Percentiles rank a stretch among this genome's conserved stretches.
Evolutionary conservation across 1,284 basidiomycete genomes (phyloP).

Genomic region (Ceratobasidium theobromae): DNA sequence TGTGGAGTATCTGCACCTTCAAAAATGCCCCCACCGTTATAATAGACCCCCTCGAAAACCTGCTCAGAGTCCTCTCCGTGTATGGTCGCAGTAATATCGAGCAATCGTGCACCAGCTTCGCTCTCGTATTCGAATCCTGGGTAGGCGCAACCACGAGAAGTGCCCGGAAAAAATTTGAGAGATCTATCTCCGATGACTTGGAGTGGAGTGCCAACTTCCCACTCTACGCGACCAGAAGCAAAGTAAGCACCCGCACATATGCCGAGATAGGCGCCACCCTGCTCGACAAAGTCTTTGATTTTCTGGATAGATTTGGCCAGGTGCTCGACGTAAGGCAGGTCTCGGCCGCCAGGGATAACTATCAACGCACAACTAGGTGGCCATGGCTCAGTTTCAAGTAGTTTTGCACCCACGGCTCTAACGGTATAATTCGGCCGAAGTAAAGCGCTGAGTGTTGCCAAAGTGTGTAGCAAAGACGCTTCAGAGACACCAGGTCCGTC

Average conservation of each 20-base stretch:
- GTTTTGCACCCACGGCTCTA: conserved; percentile 60
- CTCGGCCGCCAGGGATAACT: conserved; percentile 67
- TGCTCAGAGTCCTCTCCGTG: conserved; percentile 32
- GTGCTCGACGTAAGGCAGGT: conserved; percentile 53
- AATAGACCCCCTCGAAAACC: conserved; percentile 48
- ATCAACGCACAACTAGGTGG: conserved; percentile 69
- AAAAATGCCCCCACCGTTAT: conserved; percentile 58
- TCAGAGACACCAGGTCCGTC: conserved; percentile 67
- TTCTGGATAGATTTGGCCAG: conserved; percentile 47
- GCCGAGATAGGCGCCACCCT: conserved; percentile 69
- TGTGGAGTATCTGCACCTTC: conserved; percentile 41
- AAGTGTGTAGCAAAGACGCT: conserved; percentile 58
- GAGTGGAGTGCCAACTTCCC: conserved; percentile 51
- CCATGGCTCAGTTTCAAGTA: conserved; percentile 75
- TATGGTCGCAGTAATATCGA: conserved; percentile 35
- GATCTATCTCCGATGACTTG: conserved; percentile 54
- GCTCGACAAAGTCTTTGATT: conserved; percentile 64
- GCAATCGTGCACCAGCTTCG: conserved; percentile 48
- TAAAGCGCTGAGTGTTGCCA: conserved; percentile 58
- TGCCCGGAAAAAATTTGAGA: conserved; percentile 59
- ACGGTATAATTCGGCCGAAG: conserved; percentile 77
- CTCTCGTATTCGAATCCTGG: conserved; percentile 56
- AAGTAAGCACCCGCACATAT: conserved; percentile 66
- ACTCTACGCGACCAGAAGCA: conserved; percentile 48
- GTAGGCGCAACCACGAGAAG: conserved; percentile 56